Conservation (phyloP, 345 rosid genomes). For the Murraya koenigii region DNA sequence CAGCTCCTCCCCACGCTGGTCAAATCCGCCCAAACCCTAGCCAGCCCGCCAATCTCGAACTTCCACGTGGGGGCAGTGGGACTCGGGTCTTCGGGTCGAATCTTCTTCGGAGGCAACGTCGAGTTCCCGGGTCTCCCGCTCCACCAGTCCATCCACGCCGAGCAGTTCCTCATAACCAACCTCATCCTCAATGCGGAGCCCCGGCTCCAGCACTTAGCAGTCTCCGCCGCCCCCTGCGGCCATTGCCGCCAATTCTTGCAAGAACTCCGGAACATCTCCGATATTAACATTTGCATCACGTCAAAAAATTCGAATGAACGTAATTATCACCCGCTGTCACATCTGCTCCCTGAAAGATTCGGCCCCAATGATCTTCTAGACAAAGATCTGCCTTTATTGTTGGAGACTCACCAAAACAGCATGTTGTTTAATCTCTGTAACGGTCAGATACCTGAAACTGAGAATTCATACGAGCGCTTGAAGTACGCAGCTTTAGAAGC, state of each 20-base stretch:
- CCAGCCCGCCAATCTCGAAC: conserved; percentile 82
- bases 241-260: conserved; percentile 98
- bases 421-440: conserved; percentile 26
- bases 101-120: conserved; percentile 80
- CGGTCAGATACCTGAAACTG: conserved; percentile 4
- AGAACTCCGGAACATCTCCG: conserved; percentile 71
- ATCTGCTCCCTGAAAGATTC: conserved; percentile 68
- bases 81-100: conserved; percentile 81
- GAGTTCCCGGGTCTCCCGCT: conserved; percentile 96
- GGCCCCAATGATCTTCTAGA: conserved; percentile 80
- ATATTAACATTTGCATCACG: conserved; percentile 51
- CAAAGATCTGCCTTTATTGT: conserved; percentile 54
- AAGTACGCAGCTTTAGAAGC: conserved; percentile 60
- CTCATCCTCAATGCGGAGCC: conserved; percentile 67
- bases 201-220: conserved; percentile 54
- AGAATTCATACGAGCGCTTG: neutral
- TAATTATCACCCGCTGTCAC: conserved; percentile 31
- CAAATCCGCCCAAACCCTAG: conserved; percentile 54
- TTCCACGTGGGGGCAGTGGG: conserved; percentile 83
- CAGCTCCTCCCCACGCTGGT: conserved; percentile 73
- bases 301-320: neutral
- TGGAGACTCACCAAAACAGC: conserved; percentile 60
- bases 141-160: conserved; percentile 91
- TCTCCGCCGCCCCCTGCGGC: conserved; percentile 96
- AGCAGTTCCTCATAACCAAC: conserved; percentile 89